Base-by-base conservation (phyloP, 495 filamentous ascomycete species). In the Penicillium canariense region DNA sequence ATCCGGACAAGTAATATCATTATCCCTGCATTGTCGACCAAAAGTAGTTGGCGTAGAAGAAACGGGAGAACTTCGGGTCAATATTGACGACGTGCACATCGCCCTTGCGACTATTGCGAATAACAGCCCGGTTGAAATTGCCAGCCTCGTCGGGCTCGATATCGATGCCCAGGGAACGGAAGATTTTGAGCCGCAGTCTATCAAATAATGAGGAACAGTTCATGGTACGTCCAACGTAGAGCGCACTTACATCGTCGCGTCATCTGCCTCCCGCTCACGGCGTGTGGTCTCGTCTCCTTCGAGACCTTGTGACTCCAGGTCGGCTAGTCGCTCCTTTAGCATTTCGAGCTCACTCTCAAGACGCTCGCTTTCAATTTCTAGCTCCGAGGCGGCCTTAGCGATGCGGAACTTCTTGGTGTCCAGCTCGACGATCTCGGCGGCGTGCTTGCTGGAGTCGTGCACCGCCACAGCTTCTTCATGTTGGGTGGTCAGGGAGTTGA, bases 11-110 rank as follows among this genome's bases (percentile, higher is more conserved):
- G 42, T 32, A 44, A 42, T 36, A 31, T 48, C 2, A 48, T 56
- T 61, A 69, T 17, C 69, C 67, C 72, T 79, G 91, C 69, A 96
- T 79, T n/a, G 80, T 89, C 63, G 87, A 82, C 94, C 94, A 98
- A 63, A 98, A 93, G 62, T 96, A 96, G 61, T 96, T 94, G 22
- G 91, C 87, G 66, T 98, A 97, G 68, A 95, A 97, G 71, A 87
- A 91, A 50, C 84, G 81, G 50, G 89, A 91, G 64, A 96, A 91
- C 71, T 92, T 96, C 44, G 87, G 82, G 63, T 97, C 93, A 56
- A 98, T 85, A 62, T 96, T 96, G 44, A 98, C 86, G 26, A 97
- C 89, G 68, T 96, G 89, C 49, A 97, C 89, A 69, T 97, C 94
- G 26, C 91, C 92, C 72, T 90, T 91, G 51, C 82, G 79, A 56